Evolutionary conservation across 2,329 filamentous ascomycete genomes (phyloP), one percentile per base, ranked within the genome.

Genomic region (Trichoderma arundinaceum): DNA sequence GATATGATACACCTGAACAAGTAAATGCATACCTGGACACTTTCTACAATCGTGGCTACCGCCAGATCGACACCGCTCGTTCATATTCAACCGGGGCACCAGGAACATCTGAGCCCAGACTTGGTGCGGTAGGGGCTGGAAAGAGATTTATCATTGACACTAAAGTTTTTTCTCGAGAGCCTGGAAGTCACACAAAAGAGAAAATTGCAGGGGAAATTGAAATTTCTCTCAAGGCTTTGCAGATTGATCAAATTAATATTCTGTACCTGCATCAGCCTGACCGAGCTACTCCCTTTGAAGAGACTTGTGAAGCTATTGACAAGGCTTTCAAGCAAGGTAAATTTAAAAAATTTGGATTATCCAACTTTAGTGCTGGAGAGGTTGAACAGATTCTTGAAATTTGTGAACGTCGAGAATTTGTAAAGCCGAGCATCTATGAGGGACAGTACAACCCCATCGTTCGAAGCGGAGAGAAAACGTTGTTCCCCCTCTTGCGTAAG

Each of bases 341-440:
- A 73, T 94, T 95, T 71, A 86, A 91, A 69, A 68, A 75, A 0
- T 82, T 82, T 66, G 83, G 82, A 0, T 65, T 85, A 4, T 81
- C 77, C 9, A 85, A 83, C 68, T 83, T 79, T 68, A 73, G 74
- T 0, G 77, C 77, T 1, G 74, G 74, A 2, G 80, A 84, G 66
- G 81, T 85, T 0, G 74, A 79, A 57, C 63, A 76, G 51, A 74
- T 84, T 3, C 62, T 81, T 39, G 71, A 75, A 9, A 77, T 83
- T 12, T 84, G 82, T 68, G 75, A 80, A 43, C 67, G 77, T 17
- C 72, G 77, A 4, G 77, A 76, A 1, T 83, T 72, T 32, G 74
- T 81, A 13, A 76, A 76, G 63, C 82, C 82, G 0, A 75, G 72
- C 4, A 79, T 82, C 3, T 84, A 82, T 66, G 79, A 85, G 68